phyloP scores from a whole-genome alignment of 208 protist genomes.

The Leishmania amazonensis region DNA sequence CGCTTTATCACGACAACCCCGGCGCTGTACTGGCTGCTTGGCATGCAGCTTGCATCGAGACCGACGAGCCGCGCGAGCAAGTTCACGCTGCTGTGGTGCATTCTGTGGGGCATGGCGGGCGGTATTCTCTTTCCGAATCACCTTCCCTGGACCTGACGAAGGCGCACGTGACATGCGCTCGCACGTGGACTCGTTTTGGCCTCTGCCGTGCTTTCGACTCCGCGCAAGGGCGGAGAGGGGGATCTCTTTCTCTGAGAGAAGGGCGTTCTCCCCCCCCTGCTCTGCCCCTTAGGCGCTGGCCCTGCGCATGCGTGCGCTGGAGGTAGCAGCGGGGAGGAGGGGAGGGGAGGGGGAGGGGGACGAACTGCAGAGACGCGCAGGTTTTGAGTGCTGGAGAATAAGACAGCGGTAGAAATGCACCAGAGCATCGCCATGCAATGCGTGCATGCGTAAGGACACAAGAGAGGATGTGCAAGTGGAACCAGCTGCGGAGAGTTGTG shows the following conservation, averaged over 20 bases:
- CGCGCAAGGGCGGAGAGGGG: too few species aligned
- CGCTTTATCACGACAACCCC: constrained; percentile 73
- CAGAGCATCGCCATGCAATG: too few species aligned
- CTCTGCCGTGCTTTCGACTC: neutral
- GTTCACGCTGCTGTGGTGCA: constrained; percentile 48
- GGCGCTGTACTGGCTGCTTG: constrained; percentile 67
- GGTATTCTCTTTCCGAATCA: constrained; percentile 73
- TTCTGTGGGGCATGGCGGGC: constrained; percentile 59
- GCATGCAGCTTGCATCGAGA: constrained; percentile 43
- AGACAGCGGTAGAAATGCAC: too few species aligned
- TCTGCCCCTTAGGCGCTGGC: too few species aligned
- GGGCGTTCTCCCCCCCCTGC: neutral
- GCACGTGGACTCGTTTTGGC: neutral
- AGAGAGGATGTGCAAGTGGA: neutral
- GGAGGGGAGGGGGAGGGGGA: too few species aligned
- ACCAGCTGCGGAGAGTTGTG: neutral
- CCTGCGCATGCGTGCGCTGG: too few species aligned
- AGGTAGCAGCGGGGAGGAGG: too few species aligned
- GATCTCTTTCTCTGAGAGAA: neutral
- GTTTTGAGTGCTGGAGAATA: too few species aligned
- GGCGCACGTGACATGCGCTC: neutral
- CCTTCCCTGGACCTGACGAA: constrained; percentile 73
- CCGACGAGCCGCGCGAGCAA: constrained; percentile 35
- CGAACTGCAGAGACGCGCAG: too few species aligned
- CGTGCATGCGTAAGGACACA: neutral